A percentile compares a stretch with the other conserved stretches of the same genome.
Conservation (phyloP, 148 eudicot species). For the Cornus suecica region DNA sequence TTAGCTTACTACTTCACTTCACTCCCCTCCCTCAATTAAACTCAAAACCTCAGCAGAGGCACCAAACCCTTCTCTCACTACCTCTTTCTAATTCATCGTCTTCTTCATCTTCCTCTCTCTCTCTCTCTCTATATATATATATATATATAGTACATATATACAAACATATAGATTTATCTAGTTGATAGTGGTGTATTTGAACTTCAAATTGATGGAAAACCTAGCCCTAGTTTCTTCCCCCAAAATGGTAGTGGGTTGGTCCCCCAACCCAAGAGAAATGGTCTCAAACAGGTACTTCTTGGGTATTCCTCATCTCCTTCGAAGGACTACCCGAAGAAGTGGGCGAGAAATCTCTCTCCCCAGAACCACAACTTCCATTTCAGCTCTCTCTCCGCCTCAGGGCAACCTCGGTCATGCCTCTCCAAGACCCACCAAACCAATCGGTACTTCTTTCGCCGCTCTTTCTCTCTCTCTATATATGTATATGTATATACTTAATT, state of each 20-base stretch:
- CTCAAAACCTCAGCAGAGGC: no score
- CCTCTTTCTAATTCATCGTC: not conserved
- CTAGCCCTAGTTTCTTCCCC: conserved; percentile 35
- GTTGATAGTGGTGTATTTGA: not conserved
- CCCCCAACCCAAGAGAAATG: conserved; percentile 17
- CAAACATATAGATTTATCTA: not conserved
- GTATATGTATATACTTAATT: not conserved
- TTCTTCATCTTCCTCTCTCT: not conserved
- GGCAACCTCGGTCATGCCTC: conserved; percentile 8
- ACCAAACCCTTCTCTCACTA: not conserved
- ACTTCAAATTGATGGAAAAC: conserved; percentile 34
- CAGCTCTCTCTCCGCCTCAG: conserved; percentile 19
- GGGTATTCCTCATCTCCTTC: conserved; percentile 23
- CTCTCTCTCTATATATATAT: not conserved
- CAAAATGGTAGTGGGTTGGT: conserved; percentile 31
- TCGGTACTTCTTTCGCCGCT: conserved; percentile 5
- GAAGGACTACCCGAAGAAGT: conserved; percentile 11
- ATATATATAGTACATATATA: no score
- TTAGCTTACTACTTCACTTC: no score
- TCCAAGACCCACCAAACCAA: conserved; percentile 1
- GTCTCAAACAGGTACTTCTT: conserved; percentile 21
- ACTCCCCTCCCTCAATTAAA: no score
- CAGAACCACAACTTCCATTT: conserved; percentile 19
- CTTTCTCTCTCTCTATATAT: not conserved
- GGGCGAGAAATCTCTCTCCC: not conserved